phyloP scores from a whole-genome alignment of 2,329 filamentous ascomycete species.

The Ophiostoma novo-ulmi region DNA sequence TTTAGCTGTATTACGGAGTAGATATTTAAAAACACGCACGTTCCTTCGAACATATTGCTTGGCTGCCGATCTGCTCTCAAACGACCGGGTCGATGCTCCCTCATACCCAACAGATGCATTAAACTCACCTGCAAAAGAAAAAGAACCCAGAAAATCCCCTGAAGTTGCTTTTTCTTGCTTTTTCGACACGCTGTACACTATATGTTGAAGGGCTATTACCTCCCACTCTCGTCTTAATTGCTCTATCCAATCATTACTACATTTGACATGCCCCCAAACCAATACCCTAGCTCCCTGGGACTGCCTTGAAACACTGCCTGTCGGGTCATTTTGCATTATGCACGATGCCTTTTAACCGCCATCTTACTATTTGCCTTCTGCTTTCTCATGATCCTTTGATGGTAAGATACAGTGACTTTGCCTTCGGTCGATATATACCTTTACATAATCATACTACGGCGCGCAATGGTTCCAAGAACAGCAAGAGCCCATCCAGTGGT shows the following conservation, averaged over 20 bases:
- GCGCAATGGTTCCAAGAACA: conserved; percentile 22
- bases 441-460: conserved; percentile 12
- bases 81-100: neutral
- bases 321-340: neutral
- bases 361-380: neutral
- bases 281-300: neutral
- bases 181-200: neutral
- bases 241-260: neutral
- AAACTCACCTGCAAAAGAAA: neutral
- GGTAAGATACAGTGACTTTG: no score
- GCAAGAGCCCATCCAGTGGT: conserved; percentile 3
- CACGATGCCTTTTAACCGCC: neutral
- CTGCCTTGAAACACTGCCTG: neutral
- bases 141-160: neutral
- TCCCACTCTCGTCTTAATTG: neutral
- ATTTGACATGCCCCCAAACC: neutral
- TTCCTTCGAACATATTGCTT: neutral
- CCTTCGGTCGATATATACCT: no score
- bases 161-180: conserved; percentile 14
- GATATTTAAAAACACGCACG: neutral
- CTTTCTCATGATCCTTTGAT: no score
- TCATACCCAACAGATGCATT: conserved; percentile 7
- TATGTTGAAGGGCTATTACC: neutral
- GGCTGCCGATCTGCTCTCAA: neutral
- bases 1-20: neutral